Evolutionary conservation across 768 basidiomycete genomes (phyloP).

Genomic region (Lactarius hengduanensis): DNA sequence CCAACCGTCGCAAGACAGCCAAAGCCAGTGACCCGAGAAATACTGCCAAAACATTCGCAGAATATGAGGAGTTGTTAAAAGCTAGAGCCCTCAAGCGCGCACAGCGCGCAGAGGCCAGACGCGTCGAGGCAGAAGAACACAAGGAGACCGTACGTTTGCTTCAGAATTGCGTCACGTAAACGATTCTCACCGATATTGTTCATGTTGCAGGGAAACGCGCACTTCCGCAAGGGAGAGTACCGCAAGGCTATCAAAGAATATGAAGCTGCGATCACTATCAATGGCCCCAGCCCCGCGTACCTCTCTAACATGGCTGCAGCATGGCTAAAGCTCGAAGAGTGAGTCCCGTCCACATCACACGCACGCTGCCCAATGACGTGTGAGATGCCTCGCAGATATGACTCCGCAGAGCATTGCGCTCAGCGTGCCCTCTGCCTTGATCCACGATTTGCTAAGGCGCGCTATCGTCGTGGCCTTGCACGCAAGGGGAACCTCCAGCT

Average conservation of each 20-base stretch:
- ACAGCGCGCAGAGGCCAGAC: not conserved
- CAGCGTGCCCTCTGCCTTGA: constrained; percentile 25
- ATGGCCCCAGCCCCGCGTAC: constrained; percentile 41
- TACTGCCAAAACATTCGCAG: not conserved
- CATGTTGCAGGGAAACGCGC: constrained; percentile 42
- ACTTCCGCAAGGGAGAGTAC: constrained; percentile 42
- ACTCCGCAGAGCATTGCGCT: not conserved
- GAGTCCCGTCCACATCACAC: not conserved
- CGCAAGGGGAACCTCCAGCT: constrained; percentile 33
- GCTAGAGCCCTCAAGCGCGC: not conserved
- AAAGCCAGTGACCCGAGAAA: not conserved
- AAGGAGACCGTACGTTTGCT: constrained; percentile 3
- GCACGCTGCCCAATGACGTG: not conserved
- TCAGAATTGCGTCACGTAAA: not conserved
- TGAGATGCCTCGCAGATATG: not conserved
- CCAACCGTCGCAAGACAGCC: not conserved
- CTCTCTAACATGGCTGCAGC: constrained; percentile 45
- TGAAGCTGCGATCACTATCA: constrained; percentile 39
- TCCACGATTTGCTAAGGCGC: constrained; percentile 37
- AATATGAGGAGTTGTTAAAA: not conserved
- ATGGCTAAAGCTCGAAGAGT: constrained; percentile 41
- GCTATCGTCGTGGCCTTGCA: constrained; percentile 39
- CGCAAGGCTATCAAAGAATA: constrained; percentile 43
- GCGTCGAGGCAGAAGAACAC: constrained; percentile 1
- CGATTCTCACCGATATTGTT: not conserved